Evolutionary conservation across 305 asterid genomes (phyloP).

Genomic region (Solanum hybrid): DNA sequence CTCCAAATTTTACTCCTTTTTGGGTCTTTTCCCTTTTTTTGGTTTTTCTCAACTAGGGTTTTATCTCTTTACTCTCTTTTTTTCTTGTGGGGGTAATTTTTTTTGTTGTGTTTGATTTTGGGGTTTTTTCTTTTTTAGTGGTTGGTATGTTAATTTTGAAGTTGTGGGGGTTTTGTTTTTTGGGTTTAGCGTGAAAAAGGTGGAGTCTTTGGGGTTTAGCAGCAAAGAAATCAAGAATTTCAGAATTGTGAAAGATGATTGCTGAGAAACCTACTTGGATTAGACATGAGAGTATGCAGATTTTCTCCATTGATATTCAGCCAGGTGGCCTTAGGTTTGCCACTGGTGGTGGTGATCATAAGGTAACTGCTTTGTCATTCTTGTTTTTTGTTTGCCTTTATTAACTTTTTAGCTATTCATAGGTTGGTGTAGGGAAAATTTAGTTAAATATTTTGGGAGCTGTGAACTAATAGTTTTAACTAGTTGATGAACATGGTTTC

Average conservation of each 20-base stretch:
- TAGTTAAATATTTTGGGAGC: background rate
- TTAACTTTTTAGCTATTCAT: background rate
- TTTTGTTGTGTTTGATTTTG: slow-evolving; percentile 17
- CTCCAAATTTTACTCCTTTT: background rate
- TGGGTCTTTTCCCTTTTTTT: background rate
- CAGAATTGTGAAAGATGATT: slow-evolving; percentile 31
- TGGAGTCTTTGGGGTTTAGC: background rate
- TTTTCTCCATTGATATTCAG: slow-evolving; percentile 75
- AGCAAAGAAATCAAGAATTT: slow-evolving; percentile 4
- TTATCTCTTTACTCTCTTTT: background rate
- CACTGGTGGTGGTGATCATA: slow-evolving; percentile 82
- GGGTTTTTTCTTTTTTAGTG: background rate
- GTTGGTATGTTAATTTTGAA: background rate
- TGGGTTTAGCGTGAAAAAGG: slow-evolving; percentile 4
- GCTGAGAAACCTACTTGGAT: slow-evolving; percentile 80
- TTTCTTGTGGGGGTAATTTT: background rate
- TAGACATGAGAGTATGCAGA: slow-evolving; percentile 65
- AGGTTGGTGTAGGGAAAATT: background rate
- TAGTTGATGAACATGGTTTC: background rate
- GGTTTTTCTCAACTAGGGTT: slow-evolving; percentile 4
- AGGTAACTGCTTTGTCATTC: slow-evolving; percentile 23
- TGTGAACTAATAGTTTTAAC: background rate
- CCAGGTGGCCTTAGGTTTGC: slow-evolving; percentile 85
- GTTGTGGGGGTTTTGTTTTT: background rate
- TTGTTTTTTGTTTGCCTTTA: background rate